A percentile compares a stretch with the other conserved stretches of the same genome.
Evolutionary conservation across 2,329 filamentous ascomycete species (phyloP).

Genomic region (Monilinia polystroma): DNA sequence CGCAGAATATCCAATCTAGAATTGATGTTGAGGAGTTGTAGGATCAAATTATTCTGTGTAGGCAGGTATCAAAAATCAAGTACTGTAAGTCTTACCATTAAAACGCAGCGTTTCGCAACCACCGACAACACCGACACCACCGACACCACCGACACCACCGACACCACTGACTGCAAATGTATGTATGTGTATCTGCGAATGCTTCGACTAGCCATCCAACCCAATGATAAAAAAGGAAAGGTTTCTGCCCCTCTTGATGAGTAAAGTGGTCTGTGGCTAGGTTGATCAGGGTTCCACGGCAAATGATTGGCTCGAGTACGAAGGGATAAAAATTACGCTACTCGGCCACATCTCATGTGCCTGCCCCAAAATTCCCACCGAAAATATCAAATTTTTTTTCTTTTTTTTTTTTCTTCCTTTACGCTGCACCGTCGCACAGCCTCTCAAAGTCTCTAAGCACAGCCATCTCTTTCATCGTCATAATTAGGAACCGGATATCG

Average conservation of each 20-base stretch:
- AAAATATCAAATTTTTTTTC: not conserved
- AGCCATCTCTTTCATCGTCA: slow-evolving; percentile 17
- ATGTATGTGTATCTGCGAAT: not conserved
- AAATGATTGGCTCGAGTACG: slow-evolving; percentile 21
- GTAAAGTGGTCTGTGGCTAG: slow-evolving; percentile 8
- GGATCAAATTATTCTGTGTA: not conserved
- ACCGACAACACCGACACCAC: not conserved
- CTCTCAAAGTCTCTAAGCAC: slow-evolving; percentile 7
- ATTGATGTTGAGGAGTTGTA: not conserved
- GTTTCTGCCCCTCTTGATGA: not conserved
- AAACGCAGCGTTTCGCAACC: not conserved
- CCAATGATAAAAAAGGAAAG: slow-evolving; percentile 2
- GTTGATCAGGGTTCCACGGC: not conserved
- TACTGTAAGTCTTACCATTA: not conserved
- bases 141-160: not conserved
- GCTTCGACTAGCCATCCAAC: no score
- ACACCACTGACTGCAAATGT: not conserved
- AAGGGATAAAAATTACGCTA: slow-evolving; percentile 10
- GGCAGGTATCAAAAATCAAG: not conserved
- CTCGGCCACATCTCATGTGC: slow-evolving; percentile 20
- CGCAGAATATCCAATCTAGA: no score
- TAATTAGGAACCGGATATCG: slow-evolving; percentile 6
- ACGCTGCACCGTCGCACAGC: not conserved
- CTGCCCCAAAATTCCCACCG: slow-evolving; percentile 11
- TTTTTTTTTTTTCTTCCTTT: not conserved